Base-by-base conservation (phyloP, 2,329 filamentous ascomycete species). In the Hypoxylon sp. region DNA sequence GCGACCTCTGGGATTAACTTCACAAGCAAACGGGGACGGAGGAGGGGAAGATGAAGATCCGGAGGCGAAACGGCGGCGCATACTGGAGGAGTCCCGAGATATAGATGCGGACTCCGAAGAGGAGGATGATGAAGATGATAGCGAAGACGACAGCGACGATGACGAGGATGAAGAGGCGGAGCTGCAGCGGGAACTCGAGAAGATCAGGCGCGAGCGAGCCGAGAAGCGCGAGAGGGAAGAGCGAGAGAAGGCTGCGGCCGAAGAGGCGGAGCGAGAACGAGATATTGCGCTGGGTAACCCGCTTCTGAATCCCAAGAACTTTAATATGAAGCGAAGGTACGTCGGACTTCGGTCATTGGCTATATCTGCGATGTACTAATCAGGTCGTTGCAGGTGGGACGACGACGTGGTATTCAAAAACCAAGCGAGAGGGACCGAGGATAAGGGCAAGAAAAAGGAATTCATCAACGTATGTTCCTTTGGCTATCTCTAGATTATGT, bases 331-430 rank as follows among this genome's bases (percentile, higher is more conserved):
- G 85, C 84, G 93, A 71, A 83, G 83, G 79, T 81, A 75, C 50
- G 73, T 67, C 5, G 3, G 16, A 28, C 26, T 7, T 4, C 5
- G 5, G 12, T 5, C 2, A 6, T 8, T 7, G 4, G 11, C 11
- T 12, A 12, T 4, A 12, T 33, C 14, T 2, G 7, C 4, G 26
- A 12, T 44, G 24, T 65, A 38, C 56, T 69, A 58, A 64, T 38
- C n/a, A 22, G 11, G 32, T 8, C 38, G 9, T 82, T n/a, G 40
- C 38, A 75, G 94, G 72, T 99, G 96, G 96, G 96, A 99, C 73
- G 96, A 99, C 74, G 96, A 99, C 77, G 96, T 99, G 11, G 94
- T 99, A 2, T 99, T 99, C 82, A 98, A 97, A 83, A 99, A 99
- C 79, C 96, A 99, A 81, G 96, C 95, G 32, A 87, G 96, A 63